Evolutionary conservation across 1,139 yeast species (phyloP).

Genomic region (Pichia sp.): DNA sequence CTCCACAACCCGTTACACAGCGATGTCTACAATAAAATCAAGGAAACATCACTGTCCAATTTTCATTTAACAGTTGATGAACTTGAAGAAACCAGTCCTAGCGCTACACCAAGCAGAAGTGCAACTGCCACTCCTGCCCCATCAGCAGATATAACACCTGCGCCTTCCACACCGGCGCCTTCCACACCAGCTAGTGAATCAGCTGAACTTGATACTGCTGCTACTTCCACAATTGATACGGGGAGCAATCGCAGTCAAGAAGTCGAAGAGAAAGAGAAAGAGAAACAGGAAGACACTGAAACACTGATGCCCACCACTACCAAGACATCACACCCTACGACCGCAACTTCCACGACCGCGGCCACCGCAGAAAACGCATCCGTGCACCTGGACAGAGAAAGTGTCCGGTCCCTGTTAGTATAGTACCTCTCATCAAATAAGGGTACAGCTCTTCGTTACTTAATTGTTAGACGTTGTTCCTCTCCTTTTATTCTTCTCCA

Average conservation of each 20-base stretch:
- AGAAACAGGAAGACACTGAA: too few relatives aligned
- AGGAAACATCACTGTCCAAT: constrained; percentile 6
- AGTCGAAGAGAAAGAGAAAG: background rate
- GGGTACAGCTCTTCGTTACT: too few relatives aligned
- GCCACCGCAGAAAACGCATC: background rate
- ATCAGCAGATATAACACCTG: constrained; percentile 9
- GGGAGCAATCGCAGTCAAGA: constrained; percentile 14
- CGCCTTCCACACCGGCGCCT: background rate
- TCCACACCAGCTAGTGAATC: too few relatives aligned
- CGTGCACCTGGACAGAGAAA: background rate
- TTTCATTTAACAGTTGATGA: constrained; percentile 8
- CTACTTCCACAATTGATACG: too few relatives aligned
- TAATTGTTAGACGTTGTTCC: background rate
- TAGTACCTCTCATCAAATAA: background rate
- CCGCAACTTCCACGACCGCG: background rate
- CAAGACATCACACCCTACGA: background rate
- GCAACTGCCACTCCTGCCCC: constrained; percentile 7
- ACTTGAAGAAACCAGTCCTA: constrained; percentile 10
- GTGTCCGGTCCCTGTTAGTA: background rate
- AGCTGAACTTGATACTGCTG: too few relatives aligned
- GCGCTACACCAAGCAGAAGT: too few relatives aligned
- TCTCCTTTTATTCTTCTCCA: background rate
- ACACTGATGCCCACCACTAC: background rate
- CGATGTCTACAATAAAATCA: constrained; percentile 9
- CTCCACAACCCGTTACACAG: constrained; percentile 3